These are phyloP conservation scores for Candida tropicalis DNA, from an alignment of 1,139 yeast species.

Conservation along the genomic window DNA sequence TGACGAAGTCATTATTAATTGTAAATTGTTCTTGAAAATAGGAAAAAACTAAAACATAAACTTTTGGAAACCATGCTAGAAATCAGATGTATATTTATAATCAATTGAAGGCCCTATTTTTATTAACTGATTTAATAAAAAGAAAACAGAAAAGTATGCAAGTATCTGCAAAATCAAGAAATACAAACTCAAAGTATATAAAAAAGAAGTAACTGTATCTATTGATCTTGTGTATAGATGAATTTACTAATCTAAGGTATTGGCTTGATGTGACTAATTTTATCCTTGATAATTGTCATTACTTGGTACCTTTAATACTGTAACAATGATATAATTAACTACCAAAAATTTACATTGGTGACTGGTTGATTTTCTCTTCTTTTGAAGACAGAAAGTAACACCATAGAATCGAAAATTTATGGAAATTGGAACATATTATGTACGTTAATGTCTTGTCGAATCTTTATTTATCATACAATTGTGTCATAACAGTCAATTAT, in stretches of 20 bases:
- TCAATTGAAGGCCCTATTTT: not conserved
- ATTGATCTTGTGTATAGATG: too few species aligned
- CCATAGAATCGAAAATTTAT: not conserved
- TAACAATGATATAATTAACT: too few species aligned
- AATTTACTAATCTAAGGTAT: too few species aligned
- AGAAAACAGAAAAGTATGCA: not conserved
- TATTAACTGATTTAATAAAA: not conserved
- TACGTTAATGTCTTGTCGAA: not conserved
- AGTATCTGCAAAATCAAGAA: conserved; percentile 1
- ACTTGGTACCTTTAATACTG: too few species aligned
- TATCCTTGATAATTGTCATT: too few species aligned
- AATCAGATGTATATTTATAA: conserved; percentile 1
- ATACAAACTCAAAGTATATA: not conserved
- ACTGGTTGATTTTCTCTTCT: too few species aligned
- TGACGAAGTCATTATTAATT: conserved; percentile 1
- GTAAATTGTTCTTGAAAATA: not conserved
- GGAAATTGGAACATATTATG: not conserved
- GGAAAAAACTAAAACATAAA: not conserved
- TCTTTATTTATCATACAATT: not conserved
- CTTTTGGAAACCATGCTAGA: not conserved
- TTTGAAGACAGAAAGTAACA: not conserved
- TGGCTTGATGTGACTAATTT: too few species aligned
- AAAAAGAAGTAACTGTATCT: not conserved
- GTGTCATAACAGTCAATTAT: not conserved
- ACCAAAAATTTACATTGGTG: too few species aligned